Conservation (phyloP, 2,329 filamentous ascomycete species). For the Paraphoma sp. region DNA sequence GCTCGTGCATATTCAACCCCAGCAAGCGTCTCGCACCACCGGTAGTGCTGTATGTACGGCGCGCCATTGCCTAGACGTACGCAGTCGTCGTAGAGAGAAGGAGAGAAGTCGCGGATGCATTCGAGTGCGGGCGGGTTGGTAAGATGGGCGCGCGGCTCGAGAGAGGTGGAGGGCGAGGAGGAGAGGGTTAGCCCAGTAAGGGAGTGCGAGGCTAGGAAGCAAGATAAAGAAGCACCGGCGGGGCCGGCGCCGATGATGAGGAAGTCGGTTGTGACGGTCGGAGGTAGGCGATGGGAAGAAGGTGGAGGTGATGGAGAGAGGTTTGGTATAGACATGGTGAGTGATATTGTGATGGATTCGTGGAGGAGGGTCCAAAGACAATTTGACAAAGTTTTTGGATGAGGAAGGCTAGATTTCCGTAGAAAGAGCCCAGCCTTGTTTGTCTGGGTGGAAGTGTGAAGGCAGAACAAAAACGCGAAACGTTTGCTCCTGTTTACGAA, state of each 20-base stretch:
- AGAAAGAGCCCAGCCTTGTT: no score
- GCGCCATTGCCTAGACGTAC: conserved; percentile 38
- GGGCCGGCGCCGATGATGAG: conserved; percentile 63
- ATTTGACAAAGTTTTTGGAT: no score
- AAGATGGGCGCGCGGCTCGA: conserved; percentile 67
- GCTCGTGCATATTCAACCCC: conserved; percentile 54
- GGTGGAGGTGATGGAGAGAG: no score
- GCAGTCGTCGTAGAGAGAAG: conserved; percentile 44
- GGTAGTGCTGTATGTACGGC: conserved; percentile 49
- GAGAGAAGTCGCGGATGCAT: conserved; percentile 54
- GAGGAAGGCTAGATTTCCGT: no score
- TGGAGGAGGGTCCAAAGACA: no score
- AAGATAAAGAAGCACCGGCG: conserved; percentile 62
- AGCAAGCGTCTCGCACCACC: conserved; percentile 54
- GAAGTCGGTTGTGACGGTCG: conserved; percentile 51
- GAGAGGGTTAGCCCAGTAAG: conserved; percentile 63
- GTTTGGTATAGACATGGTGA: no score
- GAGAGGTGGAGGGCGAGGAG: conserved; percentile 57
- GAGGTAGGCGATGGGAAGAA: background rate
- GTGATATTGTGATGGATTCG: no score
- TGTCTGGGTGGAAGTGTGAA: no score
- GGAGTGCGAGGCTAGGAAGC: conserved; percentile 59
- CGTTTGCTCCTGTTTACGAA: no score
- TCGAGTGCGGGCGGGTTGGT: conserved; percentile 65
- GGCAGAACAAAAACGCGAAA: no score